Evolutionary conservation across 495 filamentous ascomycete genomes (phyloP), one percentile per base, ranked within the genome.

Genomic region (Lepraria neglecta): DNA sequence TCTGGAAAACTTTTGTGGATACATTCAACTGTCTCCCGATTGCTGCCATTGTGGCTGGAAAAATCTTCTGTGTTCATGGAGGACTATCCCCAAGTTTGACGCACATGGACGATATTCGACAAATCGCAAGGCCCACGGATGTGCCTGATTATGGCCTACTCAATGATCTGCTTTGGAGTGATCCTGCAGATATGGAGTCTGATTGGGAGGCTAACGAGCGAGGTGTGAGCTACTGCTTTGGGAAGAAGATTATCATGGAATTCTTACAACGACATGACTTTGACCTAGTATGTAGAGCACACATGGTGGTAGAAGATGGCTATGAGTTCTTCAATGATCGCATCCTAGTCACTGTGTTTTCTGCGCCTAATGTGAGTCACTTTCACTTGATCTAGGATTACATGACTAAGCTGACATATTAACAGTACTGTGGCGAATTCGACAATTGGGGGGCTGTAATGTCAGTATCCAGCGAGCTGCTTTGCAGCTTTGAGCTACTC

Each of bases 401-500:
- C 53, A 12, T 50, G 28, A 57, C 9, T 35, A 43, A 60, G 33
- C 71, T 70, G 42, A 74, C 68, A 64, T 52, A 24, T 52, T 21
- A 59, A 11, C 67, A 96, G 91, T 99, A 99, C 70, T 99, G 94
- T 69, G 94, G 94, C 64, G 94, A 99, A 74, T 99, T 99, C 68
- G 94, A 99, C 71, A 99, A 99, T 59, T 97, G 94, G 90, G 94
- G 94, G 17, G 94, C 94, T 48, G 91, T 97, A 61, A 99, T 99
- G 94, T 95, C 92, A 11, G 94, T 99, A 15, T 95, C 90, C 1
- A 82, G 82, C 12, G 92, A 97, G 72, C 77, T 99, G 46, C 82
- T 99, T 7, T 99, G 94, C 75, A 96, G 91, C 72, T 99, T 99
- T 73, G 94, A 99, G 74, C 76, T 97, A 21, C 78, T 99, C 64